Evolutionary conservation across 2,329 filamentous ascomycete genomes (phyloP).

Genomic region (Colletotrichum noveboracense): DNA sequence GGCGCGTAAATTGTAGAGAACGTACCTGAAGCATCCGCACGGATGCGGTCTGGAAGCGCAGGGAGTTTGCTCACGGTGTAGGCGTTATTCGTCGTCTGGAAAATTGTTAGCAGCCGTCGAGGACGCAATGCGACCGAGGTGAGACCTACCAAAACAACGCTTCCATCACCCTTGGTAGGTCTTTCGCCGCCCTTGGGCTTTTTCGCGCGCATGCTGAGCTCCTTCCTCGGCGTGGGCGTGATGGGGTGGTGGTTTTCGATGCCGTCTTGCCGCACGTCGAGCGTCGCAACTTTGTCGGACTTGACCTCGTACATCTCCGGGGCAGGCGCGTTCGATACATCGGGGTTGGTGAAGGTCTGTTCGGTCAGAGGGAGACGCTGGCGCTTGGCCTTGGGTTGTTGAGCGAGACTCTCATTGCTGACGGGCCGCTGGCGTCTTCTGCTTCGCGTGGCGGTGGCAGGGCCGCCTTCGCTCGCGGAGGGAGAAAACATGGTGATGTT

Average conservation of each 20-base stretch:
- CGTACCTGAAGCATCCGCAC: conserved; percentile 69
- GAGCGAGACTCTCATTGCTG: conserved; percentile 57
- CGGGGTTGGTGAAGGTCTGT: conserved; percentile 60
- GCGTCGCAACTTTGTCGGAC: conserved; percentile 52
- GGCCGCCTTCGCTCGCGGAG: conserved; percentile 54
- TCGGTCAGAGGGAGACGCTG: conserved; percentile 63
- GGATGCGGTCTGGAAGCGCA: conserved; percentile 79
- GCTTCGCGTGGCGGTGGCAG: conserved; percentile 62
- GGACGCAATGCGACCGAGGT: background rate
- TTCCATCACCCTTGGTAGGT: conserved; percentile 70
- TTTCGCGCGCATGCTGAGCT: conserved; percentile 66
- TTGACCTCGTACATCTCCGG: conserved; percentile 64
- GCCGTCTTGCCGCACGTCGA: conserved; percentile 51
- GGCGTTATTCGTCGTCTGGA: conserved; percentile 80
- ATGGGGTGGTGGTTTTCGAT: conserved; percentile 44
- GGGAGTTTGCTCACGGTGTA: conserved; percentile 87
- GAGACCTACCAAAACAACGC: conserved; percentile 67
- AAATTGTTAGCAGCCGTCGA: conserved; percentile 13
- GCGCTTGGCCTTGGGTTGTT: conserved; percentile 69
- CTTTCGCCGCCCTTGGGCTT: conserved; percentile 69
- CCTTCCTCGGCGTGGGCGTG: conserved; percentile 46
- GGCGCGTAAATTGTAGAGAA: conserved; percentile 12
- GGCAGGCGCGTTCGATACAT: conserved; percentile 32
- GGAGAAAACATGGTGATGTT: conserved; percentile 63
- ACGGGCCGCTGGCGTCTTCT: conserved; percentile 66